A percentile compares a stretch with the other conserved stretches of the same genome.
Evolutionary conservation across 805 yeast genomes (phyloP).

Genomic region (Candida lessepsii): DNA sequence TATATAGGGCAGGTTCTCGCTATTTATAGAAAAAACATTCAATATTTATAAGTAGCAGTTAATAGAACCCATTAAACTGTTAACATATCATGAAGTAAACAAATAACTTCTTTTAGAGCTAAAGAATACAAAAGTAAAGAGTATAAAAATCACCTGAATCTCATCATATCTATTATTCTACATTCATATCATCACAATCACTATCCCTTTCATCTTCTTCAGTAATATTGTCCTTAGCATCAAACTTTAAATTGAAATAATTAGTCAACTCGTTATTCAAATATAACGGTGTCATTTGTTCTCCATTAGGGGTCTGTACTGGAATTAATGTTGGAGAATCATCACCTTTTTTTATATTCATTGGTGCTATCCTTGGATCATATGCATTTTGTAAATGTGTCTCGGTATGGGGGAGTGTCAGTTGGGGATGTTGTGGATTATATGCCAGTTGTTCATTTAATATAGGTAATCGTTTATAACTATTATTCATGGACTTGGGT

Average conservation of each 20-base stretch:
- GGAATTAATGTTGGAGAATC: slow-evolving; percentile 37
- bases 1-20: no score
- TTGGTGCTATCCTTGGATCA: slow-evolving; percentile 9
- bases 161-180: slow-evolving; percentile 4
- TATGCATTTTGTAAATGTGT: neutral
- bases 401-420: no score
- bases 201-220: slow-evolving; percentile 12
- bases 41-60: no score
- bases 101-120: no score
- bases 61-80: no score
- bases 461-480: slow-evolving; percentile 21
- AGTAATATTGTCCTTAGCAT: slow-evolving; percentile 4
- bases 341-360: slow-evolving; percentile 10
- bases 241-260: slow-evolving; percentile 3
- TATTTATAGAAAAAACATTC: no score
- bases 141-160: no score
- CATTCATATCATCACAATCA: slow-evolving; percentile 6
- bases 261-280: slow-evolving; percentile 15
- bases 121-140: no score
- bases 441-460: slow-evolving; percentile 14
- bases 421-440: neutral
- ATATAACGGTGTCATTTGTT: slow-evolving; percentile 42
- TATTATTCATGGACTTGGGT: slow-evolving; percentile 35
- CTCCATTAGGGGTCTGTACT: slow-evolving; percentile 43
- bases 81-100: no score